Base-by-base conservation (phyloP, 225 moss, liverwort and hornwort genomes). In the Polytrichum commune region DNA sequence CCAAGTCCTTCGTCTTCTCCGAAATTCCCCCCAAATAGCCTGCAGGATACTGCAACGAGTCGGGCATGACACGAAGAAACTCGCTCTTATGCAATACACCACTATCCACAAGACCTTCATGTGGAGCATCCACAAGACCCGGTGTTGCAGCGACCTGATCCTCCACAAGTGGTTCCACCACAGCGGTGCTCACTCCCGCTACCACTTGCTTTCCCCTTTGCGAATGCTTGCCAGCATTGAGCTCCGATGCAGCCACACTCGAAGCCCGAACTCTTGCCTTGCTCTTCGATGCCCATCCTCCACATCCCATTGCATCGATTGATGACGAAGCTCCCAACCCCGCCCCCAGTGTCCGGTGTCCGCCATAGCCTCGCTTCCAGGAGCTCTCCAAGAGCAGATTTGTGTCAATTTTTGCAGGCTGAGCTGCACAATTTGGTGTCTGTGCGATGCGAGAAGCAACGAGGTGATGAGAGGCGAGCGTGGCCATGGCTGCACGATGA, bases 1-100 rank as follows among this genome's bases (percentile, higher is more conserved):
- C 72, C 27, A 58, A 67, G 69, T 81, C 87, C 72, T 53, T 62
- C 1, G 97, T 97, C 20, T 38, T 71, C 0, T 84, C 79, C 6
- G 92, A 79, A 32, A 94, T 80, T 22, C 91, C 94, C 4, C 93
- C 94, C 72, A 97, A 55, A 67, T 72, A 81, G 0, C 97, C 97
- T 6, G 94, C 69, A 69, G 79, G 84, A 63, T 92, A 94, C 71
- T 94, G 91, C 10, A 97, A 65, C 7, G 91, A 94, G 35, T 84
- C 80, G 0, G 94, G 75, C 76, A 74, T 54, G n/a, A 82, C 84
- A 60, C 65, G 82, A 3, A 74, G 70, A 23, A 57, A 73, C 67
- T 77, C 72, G 2, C 0, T 54, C 28, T 46, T 46, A 1, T 46
- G 13, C 46, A 46, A 46, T 46, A 46, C 13, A 13, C 46, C 16